These are phyloP conservation scores for Pseudoneurospora amorphoporcata DNA, from an alignment of 495 filamentous ascomycete genomes.

Conservation along the genomic window DNA sequence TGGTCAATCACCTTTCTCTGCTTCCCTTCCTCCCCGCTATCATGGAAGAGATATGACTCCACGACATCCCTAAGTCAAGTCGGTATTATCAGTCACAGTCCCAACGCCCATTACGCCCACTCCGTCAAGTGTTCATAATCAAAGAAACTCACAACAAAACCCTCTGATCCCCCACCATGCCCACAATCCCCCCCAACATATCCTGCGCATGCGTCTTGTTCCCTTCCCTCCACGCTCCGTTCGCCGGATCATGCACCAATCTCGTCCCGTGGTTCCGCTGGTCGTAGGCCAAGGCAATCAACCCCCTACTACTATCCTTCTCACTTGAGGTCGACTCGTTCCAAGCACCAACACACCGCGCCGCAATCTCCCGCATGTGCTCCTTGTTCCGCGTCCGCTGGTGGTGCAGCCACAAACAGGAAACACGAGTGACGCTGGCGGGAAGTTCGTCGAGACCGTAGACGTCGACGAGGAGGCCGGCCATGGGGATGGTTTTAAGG, in stretches of 20 bases:
- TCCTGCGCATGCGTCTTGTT: conserved; percentile 80
- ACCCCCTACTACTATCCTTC: conserved; percentile 23
- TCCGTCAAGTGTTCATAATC: not conserved
- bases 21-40: conserved; percentile 21
- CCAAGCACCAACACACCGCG: conserved; percentile 27
- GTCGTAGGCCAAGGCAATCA: conserved; percentile 79
- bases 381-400: conserved; percentile 58
- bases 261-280: conserved; percentile 82
- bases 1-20: conserved; percentile 42
- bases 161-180: conserved; percentile 66
- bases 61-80: conserved; percentile 55
- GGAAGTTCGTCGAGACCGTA: conserved; percentile 70
- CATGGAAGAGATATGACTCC: conserved; percentile 62
- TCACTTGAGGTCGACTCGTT: conserved; percentile 3
- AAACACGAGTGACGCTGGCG: conserved; percentile 36
- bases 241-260: conserved; percentile 45
- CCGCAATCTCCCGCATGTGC: conserved; percentile 49
- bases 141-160: conserved; percentile 16
- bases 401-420: conserved; percentile 82
- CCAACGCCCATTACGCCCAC: not conserved
- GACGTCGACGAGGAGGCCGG: conserved; percentile 65
- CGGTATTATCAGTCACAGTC: not conserved
- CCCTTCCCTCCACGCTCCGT: conserved; percentile 67
- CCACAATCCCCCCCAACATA: conserved; percentile 58
- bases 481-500: conserved; percentile 50